phyloP scores from a whole-genome alignment of 1,284 basidiomycete species.

The Tylopilus sp. region DNA sequence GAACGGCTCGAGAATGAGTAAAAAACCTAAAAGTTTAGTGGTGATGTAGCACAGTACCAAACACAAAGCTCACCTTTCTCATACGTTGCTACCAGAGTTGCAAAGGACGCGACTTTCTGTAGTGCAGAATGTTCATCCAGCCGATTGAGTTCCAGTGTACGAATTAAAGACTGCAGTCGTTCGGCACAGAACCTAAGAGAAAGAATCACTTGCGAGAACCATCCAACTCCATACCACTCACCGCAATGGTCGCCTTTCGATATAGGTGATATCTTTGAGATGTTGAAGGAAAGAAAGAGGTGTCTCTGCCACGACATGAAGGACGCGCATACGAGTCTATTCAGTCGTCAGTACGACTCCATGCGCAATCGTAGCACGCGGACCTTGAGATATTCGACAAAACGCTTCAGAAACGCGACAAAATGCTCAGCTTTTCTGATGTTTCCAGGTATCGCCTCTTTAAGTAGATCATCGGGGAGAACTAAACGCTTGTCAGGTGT shows the following conservation, averaged over 20 bases:
- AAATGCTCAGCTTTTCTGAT: constrained; percentile 99
- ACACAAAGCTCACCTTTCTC: constrained; percentile 70
- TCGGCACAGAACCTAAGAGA: constrained; percentile 87
- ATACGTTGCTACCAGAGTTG: constrained; percentile 96
- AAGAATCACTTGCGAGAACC: constrained; percentile 3
- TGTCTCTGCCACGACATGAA: constrained; percentile 99
- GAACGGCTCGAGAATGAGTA: constrained; percentile 96
- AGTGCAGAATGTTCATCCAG: constrained; percentile 89
- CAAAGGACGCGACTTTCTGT: constrained; percentile 95
- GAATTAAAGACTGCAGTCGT: constrained; percentile 87
- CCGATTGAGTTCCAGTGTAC: constrained; percentile 86
- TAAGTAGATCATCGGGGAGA: constrained; percentile 89
- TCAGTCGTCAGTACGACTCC: constrained; percentile 13
- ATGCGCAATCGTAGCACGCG: constrained; percentile 12
- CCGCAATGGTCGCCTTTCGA: constrained; percentile 93
- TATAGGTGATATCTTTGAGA: constrained; percentile 98
- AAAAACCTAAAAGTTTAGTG: constrained; percentile 61
- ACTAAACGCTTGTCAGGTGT: constrained; percentile 44
- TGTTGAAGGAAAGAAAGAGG: constrained; percentile 98
- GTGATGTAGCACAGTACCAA: not conserved
- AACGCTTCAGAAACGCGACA: constrained; percentile 95
- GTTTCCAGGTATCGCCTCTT: constrained; percentile 96
- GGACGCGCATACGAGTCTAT: constrained; percentile 95
- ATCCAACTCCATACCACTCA: constrained; percentile 32
- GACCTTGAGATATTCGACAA: constrained; percentile 98